These are phyloP conservation scores for Cenchrus fungigraminus DNA, from an alignment of 176 grass and related monocot genomes.

Conservation along the genomic window DNA sequence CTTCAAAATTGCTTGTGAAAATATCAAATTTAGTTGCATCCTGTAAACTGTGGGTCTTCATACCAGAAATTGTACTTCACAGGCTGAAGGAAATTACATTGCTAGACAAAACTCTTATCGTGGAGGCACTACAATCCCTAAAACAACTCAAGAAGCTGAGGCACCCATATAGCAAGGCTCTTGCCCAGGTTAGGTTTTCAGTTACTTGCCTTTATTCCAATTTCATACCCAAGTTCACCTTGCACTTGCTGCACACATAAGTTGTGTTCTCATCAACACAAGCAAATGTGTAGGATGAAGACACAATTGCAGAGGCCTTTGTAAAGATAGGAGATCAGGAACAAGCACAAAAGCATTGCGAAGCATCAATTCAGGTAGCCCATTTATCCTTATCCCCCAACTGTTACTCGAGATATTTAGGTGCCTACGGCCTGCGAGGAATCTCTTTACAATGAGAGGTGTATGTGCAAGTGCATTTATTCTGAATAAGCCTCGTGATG, in stretches of 20 bases:
- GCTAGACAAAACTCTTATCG: conserved; percentile 35
- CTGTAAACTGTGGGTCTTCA: conserved; percentile 7
- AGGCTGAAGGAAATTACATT: conserved; percentile 67
- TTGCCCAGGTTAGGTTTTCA: conserved; percentile 71
- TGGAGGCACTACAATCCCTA: conserved; percentile 60
- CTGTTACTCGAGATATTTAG: neutral
- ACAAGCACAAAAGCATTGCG: conserved; percentile 67
- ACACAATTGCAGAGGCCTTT: conserved; percentile 73
- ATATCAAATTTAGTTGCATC: conserved; percentile 32
- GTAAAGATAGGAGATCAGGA: conserved; percentile 65
- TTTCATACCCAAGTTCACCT: neutral
- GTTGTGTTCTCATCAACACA: conserved; percentile 3
- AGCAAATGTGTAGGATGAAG: conserved; percentile 62
- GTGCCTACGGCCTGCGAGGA: neutral
- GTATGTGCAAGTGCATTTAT: neutral
- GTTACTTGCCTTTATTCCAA: conserved; percentile 13
- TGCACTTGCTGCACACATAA: conserved; percentile 14
- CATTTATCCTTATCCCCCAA: neutral
- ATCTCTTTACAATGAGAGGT: neutral
- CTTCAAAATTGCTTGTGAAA: conserved; percentile 4
- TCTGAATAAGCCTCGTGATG: conserved; percentile 2
- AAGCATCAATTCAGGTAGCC: conserved; percentile 78
- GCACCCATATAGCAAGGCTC: conserved; percentile 83
- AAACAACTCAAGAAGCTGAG: conserved; percentile 64
- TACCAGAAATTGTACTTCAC: conserved; percentile 31